Evolutionary conservation across 805 yeast genomes (phyloP), one percentile per base, ranked within the genome.

Genomic region (Barnettozyma sp.): DNA sequence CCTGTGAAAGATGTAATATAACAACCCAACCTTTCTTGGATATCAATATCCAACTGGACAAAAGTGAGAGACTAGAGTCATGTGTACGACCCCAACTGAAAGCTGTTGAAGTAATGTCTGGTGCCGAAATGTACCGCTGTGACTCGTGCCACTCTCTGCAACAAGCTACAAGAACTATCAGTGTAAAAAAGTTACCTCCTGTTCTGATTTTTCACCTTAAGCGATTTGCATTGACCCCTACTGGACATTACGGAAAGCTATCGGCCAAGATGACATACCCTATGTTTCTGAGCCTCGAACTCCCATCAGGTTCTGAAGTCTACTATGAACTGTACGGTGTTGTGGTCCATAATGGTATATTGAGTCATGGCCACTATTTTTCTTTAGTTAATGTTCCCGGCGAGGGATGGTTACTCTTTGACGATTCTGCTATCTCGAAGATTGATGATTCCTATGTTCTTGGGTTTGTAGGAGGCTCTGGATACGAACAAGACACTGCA

Each of bases 281-380:
- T 3, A 66, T 77, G 46, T 72, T 70, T 30, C 61, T 92, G 38
- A 64, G 86, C 21, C 71, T 65, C 55, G 41, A 33, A 21, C 73
- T 87, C 0, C 70, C 70, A 30, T 74, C 71, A 48, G 60, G 60
- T 17, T 59, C 65, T 12, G 66, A 73, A 2, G 74, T 73, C 48
- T 65, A 78, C 14, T 92, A 87, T 52, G 95, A 88, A 49, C 62
- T 92, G 34, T 81, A 77, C 43, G 85, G 90, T 0, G 78, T 90
- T 28, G 92, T 92, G 10, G 87, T 92, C 9, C 98, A 92, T 54
- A 78, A 92, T 46, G 98, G 98, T 6, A 94, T 96, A 4, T 97
- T 97, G 2, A 87, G 86, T 63, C 96, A 88, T 60, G 98, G 98
- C 0, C 98, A 92, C 56, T 92, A 92, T 56, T 90, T 92, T 8